Evolutionary conservation across 1,284 basidiomycete species (phyloP).

Genomic region (Stereum hirsutum): DNA sequence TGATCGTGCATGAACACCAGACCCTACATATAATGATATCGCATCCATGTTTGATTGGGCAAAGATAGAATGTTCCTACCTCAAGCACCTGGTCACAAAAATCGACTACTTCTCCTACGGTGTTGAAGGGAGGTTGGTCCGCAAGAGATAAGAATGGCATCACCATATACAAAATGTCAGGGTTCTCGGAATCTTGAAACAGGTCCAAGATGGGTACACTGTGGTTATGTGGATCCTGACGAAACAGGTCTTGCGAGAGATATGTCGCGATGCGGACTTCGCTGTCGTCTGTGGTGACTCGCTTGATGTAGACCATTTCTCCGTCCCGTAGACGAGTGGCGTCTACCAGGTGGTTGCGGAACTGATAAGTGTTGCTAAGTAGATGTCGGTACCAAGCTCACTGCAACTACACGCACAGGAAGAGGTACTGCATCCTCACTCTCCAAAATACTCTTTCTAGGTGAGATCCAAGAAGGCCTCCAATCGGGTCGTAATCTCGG

Average conservation of each 20-base stretch:
- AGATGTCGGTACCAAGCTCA: neutral
- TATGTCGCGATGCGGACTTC: slow-evolving; percentile 15
- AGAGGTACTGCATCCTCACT: slow-evolving; percentile 11
- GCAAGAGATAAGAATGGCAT: slow-evolving; percentile 20
- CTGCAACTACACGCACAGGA: slow-evolving; percentile 7
- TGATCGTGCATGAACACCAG: slow-evolving; percentile 16
- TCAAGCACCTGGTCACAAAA: slow-evolving; percentile 18
- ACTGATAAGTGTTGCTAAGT: neutral
- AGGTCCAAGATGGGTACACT: slow-evolving; percentile 22
- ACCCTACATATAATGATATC: slow-evolving; percentile 9
- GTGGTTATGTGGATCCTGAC: slow-evolving; percentile 19
- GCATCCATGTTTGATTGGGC: neutral
- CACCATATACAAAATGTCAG: slow-evolving; percentile 14
- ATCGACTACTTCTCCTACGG: slow-evolving; percentile 17
- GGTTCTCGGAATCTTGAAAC: slow-evolving; percentile 13
- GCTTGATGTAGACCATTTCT: slow-evolving; percentile 18
- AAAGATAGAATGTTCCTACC: slow-evolving; percentile 10
- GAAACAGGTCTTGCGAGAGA: slow-evolving; percentile 8
- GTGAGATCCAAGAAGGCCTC: slow-evolving; percentile 14
- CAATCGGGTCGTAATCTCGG: slow-evolving; percentile 14
- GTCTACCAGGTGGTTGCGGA: slow-evolving; percentile 15
- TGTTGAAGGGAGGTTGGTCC: slow-evolving; percentile 15
- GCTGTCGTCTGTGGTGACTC: slow-evolving; percentile 8
- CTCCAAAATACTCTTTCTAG: slow-evolving; percentile 3
- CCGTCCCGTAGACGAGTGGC: slow-evolving; percentile 17